phyloP scores from a whole-genome alignment of 805 yeast species.

The Candida berthetii region DNA sequence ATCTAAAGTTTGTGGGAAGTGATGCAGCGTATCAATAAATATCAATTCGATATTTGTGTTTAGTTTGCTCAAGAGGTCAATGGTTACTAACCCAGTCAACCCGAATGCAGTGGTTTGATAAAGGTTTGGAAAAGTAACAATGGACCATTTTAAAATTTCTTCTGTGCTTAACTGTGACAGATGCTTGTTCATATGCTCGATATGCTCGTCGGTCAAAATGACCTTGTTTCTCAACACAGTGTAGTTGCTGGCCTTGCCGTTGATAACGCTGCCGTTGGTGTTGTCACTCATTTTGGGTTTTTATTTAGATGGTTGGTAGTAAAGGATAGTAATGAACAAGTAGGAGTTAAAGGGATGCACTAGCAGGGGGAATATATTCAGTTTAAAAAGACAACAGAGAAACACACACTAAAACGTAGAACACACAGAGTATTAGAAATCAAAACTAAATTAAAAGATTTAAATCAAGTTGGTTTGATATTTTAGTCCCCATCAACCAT shows the following conservation, averaged over 20 bases:
- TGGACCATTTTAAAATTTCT: constrained; percentile 77
- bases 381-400: too few species aligned
- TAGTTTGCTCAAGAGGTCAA: constrained; percentile 70
- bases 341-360: too few species aligned
- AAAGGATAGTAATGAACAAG: too few species aligned
- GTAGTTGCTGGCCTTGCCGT: background rate
- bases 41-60: constrained; percentile 59
- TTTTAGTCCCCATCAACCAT: too few species aligned
- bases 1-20: constrained; percentile 89
- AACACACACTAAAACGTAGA: too few species aligned
- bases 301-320: too few species aligned
- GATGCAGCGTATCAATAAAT: constrained; percentile 86
- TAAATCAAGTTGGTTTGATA: too few species aligned
- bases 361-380: too few species aligned
- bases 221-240: constrained; percentile 23
- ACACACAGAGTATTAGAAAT: too few species aligned
- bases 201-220: constrained; percentile 42
- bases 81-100: constrained; percentile 81
- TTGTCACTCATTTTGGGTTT: background rate
- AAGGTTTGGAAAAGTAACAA: constrained; percentile 73
- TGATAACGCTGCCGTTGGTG: background rate
- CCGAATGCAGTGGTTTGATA: constrained; percentile 96
- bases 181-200: constrained; percentile 59
- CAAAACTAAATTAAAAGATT: too few species aligned
- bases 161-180: constrained; percentile 53